Evolutionary conservation across 164 flowering plant genomes (phyloP).

Genomic region (Nelumbo lutea): DNA sequence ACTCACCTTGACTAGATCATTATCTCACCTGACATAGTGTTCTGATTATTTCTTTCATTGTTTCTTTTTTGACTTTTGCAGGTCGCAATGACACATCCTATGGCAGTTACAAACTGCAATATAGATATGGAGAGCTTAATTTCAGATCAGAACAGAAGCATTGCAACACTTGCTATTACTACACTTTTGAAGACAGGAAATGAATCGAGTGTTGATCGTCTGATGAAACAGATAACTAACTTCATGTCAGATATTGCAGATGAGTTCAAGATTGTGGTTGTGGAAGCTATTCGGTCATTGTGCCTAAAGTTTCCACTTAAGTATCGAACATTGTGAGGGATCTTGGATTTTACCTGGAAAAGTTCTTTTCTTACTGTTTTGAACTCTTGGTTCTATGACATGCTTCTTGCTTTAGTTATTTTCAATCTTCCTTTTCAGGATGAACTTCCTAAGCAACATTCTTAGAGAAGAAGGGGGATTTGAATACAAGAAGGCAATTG

Average conservation of each 20-base stretch:
- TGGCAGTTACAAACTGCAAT: conserved; percentile 97
- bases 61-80: conserved; percentile 24
- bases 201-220: conserved; percentile 94
- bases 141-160: conserved; percentile 95
- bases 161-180: conserved; percentile 96
- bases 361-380: background rate
- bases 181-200: conserved; percentile 96
- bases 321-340: conserved; percentile 82
- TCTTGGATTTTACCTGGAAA: background rate
- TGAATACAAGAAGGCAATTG: conserved; percentile 95
- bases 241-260: conserved; percentile 99
- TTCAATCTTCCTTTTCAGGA: conserved; percentile 37
- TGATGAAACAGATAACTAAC: conserved; percentile 98
- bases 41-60: background rate
- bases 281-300: conserved; percentile 92
- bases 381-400: no score
- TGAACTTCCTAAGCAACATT: conserved; percentile 95
- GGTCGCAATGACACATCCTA: conserved; percentile 99
- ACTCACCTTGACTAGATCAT: no score
- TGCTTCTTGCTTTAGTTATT: background rate
- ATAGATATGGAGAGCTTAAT: conserved; percentile 98
- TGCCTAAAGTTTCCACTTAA: conserved; percentile 94
- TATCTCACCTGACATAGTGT: background rate
- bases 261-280: conserved; percentile 98
- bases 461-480: conserved; percentile 99